Conservation (phyloP, 1,139 yeast genomes). For the Geotrichum macrosporum region DNA sequence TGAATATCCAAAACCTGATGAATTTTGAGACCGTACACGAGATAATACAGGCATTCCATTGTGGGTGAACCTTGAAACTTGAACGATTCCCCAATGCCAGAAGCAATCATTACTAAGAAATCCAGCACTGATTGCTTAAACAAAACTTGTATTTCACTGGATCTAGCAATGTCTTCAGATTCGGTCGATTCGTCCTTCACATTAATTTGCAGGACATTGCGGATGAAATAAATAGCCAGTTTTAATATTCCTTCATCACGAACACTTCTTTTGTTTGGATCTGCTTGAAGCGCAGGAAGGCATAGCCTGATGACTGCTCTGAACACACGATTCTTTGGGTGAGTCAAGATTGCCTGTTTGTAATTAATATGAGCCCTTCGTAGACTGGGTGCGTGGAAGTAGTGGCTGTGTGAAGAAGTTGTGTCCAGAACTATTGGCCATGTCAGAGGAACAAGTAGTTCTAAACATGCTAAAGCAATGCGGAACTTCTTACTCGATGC, state of each 20-base stretch:
- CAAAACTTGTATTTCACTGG: conserved; percentile 54
- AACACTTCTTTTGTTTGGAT: conserved; percentile 54
- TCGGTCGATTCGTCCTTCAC: conserved; percentile 46
- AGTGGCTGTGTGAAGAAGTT: conserved; percentile 49
- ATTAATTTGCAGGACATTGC: conserved; percentile 73
- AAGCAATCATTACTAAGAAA: conserved; percentile 63
- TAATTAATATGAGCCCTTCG: conserved; percentile 64
- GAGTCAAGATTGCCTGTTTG: conserved; percentile 61
- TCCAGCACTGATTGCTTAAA: conserved; percentile 66
- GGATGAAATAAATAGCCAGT: conserved; percentile 65
- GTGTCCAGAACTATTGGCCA: conserved; percentile 73
- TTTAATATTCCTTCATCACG: conserved; percentile 71
- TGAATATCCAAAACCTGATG: conserved; percentile 18
- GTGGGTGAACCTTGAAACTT: conserved; percentile 61
- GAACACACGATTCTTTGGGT: conserved; percentile 57
- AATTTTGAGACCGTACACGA: conserved; percentile 42
- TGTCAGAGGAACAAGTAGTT: conserved; percentile 75
- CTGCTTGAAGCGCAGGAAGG: conserved; percentile 55
- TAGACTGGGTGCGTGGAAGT: conserved; percentile 54
- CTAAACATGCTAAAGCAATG: conserved; percentile 67
- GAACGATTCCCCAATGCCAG: conserved; percentile 61
- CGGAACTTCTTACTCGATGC: conserved; percentile 43
- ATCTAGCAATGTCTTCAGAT: conserved; percentile 64
- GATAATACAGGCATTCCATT: conserved; percentile 64
- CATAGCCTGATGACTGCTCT: conserved; percentile 69